A percentile compares a stretch with the other conserved stretches of the same genome.
phyloP scores from a whole-genome alignment of 1,284 basidiomycete genomes.

The Cutaneotrichosporon sp. region DNA sequence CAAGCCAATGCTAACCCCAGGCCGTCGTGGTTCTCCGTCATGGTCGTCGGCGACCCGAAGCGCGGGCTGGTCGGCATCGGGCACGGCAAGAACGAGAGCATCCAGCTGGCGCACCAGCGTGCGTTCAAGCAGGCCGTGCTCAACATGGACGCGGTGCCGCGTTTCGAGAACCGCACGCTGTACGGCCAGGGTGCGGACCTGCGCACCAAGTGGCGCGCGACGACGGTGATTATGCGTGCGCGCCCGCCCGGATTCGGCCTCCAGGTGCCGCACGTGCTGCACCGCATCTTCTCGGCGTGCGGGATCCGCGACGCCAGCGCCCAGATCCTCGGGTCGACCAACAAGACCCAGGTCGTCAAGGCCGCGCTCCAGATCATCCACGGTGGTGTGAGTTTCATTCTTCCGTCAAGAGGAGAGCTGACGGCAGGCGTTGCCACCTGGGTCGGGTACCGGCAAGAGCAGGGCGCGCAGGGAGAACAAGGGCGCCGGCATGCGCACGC shows the following conservation, averaged over 20 bases:
- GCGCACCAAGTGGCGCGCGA: slow-evolving; percentile 81
- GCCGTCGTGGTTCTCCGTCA: slow-evolving; percentile 52
- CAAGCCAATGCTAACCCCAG: slow-evolving; percentile 14
- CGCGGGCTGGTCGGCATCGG: slow-evolving; percentile 88
- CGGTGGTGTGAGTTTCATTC: slow-evolving; percentile 49
- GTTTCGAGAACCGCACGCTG: slow-evolving; percentile 85
- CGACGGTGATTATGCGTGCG: slow-evolving; percentile 77
- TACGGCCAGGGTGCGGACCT: slow-evolving; percentile 69
- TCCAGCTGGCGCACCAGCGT: slow-evolving; percentile 63
- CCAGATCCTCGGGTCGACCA: slow-evolving; percentile 90
- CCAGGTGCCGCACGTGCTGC: slow-evolving; percentile 83
- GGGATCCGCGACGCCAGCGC: slow-evolving; percentile 93
- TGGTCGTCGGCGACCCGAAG: slow-evolving; percentile 81
- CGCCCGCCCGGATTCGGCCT: slow-evolving; percentile 90
- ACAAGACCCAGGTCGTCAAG: slow-evolving; percentile 65
- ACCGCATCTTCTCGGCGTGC: slow-evolving; percentile 82
- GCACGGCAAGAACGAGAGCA: slow-evolving; percentile 71
- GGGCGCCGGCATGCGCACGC: slow-evolving; percentile 50
- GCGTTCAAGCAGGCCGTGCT: slow-evolving; percentile 65
- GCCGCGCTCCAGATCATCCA: slow-evolving; percentile 53
- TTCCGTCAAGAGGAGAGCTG: neutral
- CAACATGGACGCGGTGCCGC: slow-evolving; percentile 80
- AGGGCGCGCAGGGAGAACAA: slow-evolving; percentile 43
- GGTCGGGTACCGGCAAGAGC: slow-evolving; percentile 41
- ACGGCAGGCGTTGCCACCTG: slow-evolving; percentile 34